Evolutionary conservation across 1,284 basidiomycete species (phyloP), one percentile per base, ranked within the genome.

Genomic region (Ganoderma meredithae): DNA sequence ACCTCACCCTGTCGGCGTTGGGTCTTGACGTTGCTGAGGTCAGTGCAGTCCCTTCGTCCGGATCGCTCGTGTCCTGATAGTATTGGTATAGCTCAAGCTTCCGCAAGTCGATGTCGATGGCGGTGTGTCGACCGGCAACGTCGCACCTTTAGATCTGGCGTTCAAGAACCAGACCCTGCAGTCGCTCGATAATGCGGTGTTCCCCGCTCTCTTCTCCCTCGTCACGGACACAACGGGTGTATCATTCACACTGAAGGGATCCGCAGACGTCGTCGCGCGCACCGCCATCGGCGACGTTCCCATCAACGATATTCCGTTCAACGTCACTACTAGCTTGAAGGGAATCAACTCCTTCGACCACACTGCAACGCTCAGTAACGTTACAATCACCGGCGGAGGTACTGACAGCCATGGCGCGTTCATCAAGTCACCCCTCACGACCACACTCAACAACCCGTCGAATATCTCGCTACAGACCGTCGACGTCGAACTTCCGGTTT

Each of bases 211-310:
- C 77, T 87, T 94, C 64, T 84, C 86, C 0, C 82, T 79, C 59
- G 88, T 91, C 40, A 89, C 90, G 7, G 83, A 90, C 61, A 81
- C 78, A 53, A 69, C 80, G n/a, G 78, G 78, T 1, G 80, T 86
- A 10, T 79, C 81, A 4, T 82, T 92, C n/a, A 82, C 79, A 0
- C 77, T 94, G 15, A 83, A 82, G 53, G 92, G 92, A 15, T 81
- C 83, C 1, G 88, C 89, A 0, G 83, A 89, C 72, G 87, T 94
- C 49, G 82, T 84, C 19, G 93, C 86, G 1, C 84, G 83, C 65
- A 93, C 92, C 1, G 76, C 84, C 1, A 89, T 93, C 59, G 92
- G 92, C 15, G 80, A 92, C 74, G 83, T 94, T 19, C 87, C 88
- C 0, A 92, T 94, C 68, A 79, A 81, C 3, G 87, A 86, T n/a